Percentiles rank a stretch among this genome's conserved stretches.
These are phyloP conservation scores for Funneliformis geosporum DNA, from an alignment of 192 early-diverging fungal species.

Conservation along the genomic window DNA sequence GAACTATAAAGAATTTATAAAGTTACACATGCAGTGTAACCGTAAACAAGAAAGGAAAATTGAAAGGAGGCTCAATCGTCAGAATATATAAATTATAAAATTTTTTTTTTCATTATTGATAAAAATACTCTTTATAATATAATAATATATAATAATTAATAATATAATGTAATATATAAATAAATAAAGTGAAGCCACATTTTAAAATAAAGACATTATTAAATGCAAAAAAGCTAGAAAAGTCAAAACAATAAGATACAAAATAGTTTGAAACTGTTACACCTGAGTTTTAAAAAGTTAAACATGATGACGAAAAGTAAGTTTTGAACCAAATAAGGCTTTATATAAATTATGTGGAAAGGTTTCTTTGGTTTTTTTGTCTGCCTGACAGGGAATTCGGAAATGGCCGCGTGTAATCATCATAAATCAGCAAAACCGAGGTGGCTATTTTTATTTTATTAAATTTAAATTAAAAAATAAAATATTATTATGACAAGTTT, in stretches of 20 bases:
- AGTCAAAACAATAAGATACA: not conserved
- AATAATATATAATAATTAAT: not conserved
- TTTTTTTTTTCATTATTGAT: not conserved
- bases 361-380: not conserved
- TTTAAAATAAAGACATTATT: not conserved
- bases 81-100: not conserved
- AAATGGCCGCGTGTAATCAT: not conserved
- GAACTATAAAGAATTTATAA: not conserved
- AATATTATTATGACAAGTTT: no score
- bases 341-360: not conserved
- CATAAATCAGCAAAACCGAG: not conserved
- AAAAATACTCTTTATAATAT: not conserved
- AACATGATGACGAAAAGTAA: no score
- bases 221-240: not conserved
- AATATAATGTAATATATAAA: not conserved
- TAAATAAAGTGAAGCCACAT: not conserved
- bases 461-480: not conserved
- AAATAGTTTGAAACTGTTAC: not conserved
- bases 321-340: not conserved
- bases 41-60: slow-evolving; percentile 16
- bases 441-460: no score
- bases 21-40: slow-evolving; percentile 11
- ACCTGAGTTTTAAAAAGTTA: not conserved
- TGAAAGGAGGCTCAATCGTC: slow-evolving; percentile 7
- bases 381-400: not conserved